A percentile compares a stretch with the other conserved stretches of the same genome.
phyloP scores from a whole-genome alignment of 768 basidiomycete genomes.

The Lactifluus echinatus region DNA sequence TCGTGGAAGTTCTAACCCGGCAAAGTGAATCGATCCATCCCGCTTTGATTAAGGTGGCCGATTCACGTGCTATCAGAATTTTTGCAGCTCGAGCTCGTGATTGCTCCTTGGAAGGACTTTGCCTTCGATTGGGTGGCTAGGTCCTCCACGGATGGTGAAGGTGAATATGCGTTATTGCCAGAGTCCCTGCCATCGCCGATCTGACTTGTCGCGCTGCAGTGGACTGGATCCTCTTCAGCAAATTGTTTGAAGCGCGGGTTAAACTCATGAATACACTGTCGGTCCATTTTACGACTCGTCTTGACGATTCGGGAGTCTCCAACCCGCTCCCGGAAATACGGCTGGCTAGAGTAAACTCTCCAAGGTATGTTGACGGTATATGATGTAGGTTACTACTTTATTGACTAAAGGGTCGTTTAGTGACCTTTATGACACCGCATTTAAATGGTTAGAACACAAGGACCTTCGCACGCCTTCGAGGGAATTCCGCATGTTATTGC shows the following conservation, averaged over 20 bases:
- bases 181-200: neutral
- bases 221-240: slow-evolving; percentile 46
- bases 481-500: slow-evolving; percentile 8
- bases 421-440: slow-evolving; percentile 8
- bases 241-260: slow-evolving; percentile 35
- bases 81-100: neutral
- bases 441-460: slow-evolving; percentile 16
- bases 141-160: slow-evolving; percentile 32
- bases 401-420: neutral
- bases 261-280: slow-evolving; percentile 34
- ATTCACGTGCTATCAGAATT: neutral
- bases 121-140: slow-evolving; percentile 16
- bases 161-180: slow-evolving; percentile 30
- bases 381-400: neutral
- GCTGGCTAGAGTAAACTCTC: slow-evolving; percentile 5
- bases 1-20: slow-evolving; percentile 39
- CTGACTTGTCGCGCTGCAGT: slow-evolving; percentile 30
- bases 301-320: slow-evolving; percentile 23
- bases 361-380: slow-evolving; percentile 7
- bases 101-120: slow-evolving; percentile 12
- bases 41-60: neutral
- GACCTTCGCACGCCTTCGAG: slow-evolving; percentile 9
- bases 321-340: slow-evolving; percentile 14
- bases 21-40: slow-evolving; percentile 32
- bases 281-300: slow-evolving; percentile 25